A percentile compares a stretch with the other conserved stretches of the same genome.
phyloP scores from a whole-genome alignment of 192 early-diverging fungal genomes.

The Umbelopsis sp. region DNA sequence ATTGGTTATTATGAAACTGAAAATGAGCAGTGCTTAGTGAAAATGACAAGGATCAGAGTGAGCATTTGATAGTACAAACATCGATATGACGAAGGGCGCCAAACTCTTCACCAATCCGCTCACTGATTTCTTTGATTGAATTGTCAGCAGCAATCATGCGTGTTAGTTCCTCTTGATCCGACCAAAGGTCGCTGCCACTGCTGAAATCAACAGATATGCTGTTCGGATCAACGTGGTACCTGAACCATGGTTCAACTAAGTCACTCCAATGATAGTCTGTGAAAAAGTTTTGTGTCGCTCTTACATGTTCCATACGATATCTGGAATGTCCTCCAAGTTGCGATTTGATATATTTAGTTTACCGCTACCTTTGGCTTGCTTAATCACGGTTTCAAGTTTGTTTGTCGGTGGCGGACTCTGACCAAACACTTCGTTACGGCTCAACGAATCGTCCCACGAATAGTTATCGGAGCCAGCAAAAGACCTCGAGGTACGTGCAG shows the following conservation, averaged over 20 bases:
- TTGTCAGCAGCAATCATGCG: constrained; percentile 57
- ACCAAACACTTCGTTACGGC: constrained; percentile 4
- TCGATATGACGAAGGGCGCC: constrained; percentile 45
- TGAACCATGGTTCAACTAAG: neutral
- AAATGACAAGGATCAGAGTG: neutral
- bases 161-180: constrained; percentile 53
- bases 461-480: constrained; percentile 26
- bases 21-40: neutral
- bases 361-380: constrained; percentile 38
- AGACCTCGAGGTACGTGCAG: neutral
- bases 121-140: constrained; percentile 44
- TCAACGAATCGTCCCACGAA: neutral
- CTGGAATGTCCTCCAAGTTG: constrained; percentile 48
- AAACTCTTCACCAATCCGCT: constrained; percentile 55
- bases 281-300: neutral
- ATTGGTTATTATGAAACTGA: constrained; percentile 53
- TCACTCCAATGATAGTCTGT: no score
- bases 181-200: constrained; percentile 48
- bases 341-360: constrained; percentile 53
- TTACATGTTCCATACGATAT: constrained; percentile 57
- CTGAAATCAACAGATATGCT: constrained; percentile 52
- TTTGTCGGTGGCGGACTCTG: neutral
- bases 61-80: constrained; percentile 37
- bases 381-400: constrained; percentile 28
- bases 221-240: constrained; percentile 56